A percentile compares a stretch with the other conserved stretches of the same genome.
These are phyloP conservation scores for Rhododendron kiyosumense DNA, from an alignment of 148 eudicot species.

Conservation along the genomic window DNA sequence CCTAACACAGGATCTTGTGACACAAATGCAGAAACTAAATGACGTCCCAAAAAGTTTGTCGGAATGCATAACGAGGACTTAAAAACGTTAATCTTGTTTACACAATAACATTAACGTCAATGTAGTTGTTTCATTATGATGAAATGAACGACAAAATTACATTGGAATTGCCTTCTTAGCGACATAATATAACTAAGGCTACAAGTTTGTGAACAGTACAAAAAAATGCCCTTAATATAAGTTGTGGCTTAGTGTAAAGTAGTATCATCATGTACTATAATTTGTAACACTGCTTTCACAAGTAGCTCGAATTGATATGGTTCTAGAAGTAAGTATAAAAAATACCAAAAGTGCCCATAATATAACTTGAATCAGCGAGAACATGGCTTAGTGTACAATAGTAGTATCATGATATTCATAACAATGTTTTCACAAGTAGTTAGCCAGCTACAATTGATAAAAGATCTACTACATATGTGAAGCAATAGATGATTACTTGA, in stretches of 20 bases:
- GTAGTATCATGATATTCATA: background rate
- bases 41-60: background rate
- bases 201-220: background rate
- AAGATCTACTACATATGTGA: background rate
- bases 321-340: no score
- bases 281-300: background rate
- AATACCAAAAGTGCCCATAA: background rate
- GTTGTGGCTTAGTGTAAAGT: background rate
- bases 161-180: background rate
- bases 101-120: background rate
- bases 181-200: background rate
- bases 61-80: background rate
- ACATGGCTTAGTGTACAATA: background rate
- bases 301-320: background rate
- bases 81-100: background rate
- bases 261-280: background rate
- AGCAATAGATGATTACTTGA: slow-evolving; percentile 50
- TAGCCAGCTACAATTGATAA: background rate
- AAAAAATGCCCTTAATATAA: background rate
- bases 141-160: background rate
- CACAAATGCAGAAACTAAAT: background rate
- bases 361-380: background rate
- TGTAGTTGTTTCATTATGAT: background rate
- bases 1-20: background rate
- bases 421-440: background rate